Conservation (phyloP, 371 early-diverging fungal species). For the Mortierella sp. region DNA sequence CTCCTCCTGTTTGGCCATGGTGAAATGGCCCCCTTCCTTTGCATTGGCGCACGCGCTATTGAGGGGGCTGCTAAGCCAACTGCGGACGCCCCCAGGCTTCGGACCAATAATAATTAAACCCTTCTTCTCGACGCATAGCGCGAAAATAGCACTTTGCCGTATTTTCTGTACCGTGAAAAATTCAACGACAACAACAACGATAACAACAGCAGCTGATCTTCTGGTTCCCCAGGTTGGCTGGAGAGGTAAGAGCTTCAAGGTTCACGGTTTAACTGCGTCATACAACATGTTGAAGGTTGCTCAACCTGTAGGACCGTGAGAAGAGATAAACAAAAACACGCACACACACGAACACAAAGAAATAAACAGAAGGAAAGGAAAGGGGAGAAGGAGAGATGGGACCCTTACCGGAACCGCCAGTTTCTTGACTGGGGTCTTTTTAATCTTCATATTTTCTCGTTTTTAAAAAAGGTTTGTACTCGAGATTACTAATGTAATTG, state of each 20-base stretch:
- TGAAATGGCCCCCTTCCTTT: background rate
- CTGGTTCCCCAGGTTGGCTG: background rate
- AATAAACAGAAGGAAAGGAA: background rate
- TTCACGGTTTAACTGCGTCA: background rate
- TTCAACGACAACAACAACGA: no score
- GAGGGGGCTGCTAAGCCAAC: background rate
- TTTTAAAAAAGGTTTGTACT: background rate
- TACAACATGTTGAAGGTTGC: background rate
- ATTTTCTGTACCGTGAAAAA: no score
- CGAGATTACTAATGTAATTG: background rate
- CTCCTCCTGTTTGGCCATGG: background rate
- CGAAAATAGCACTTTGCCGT: no score
- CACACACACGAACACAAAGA: background rate
- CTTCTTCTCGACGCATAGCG: no score
- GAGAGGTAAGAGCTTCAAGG: background rate
- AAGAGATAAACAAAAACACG: background rate
- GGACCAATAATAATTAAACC: background rate
- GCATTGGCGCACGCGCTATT: background rate
- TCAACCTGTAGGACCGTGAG: background rate
- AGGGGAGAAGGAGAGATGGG: background rate
- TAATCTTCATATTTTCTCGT: slow-evolving; percentile 70
- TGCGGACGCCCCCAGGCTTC: background rate
- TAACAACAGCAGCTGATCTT: background rate
- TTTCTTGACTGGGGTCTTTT: slow-evolving; percentile 74
- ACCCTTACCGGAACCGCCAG: slow-evolving; percentile 71